Percentiles rank a stretch among this genome's conserved stretches.
Evolutionary conservation across 805 yeast genomes (phyloP).

Genomic region (Saturnispora saitoi): DNA sequence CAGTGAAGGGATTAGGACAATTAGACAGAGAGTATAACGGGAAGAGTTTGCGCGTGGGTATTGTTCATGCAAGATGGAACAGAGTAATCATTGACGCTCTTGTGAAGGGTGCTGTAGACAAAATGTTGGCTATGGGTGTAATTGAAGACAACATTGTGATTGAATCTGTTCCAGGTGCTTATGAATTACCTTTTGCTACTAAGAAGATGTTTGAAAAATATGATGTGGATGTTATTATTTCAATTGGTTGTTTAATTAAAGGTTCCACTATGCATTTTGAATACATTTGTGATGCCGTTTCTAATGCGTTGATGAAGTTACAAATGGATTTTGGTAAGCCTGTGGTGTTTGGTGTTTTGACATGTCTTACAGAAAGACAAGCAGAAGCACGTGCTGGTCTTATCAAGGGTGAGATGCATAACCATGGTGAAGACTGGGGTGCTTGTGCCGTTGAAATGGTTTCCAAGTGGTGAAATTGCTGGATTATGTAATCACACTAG

Average conservation of each 20-base stretch:
- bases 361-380: conserved; percentile 90
- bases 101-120: conserved; percentile 64
- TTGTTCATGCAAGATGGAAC: conserved; percentile 97
- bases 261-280: conserved; percentile 98
- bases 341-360: conserved; percentile 86
- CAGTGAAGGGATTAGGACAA: conserved; percentile 73
- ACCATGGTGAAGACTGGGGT: conserved; percentile 98
- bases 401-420: conserved; percentile 66
- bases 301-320: conserved; percentile 75
- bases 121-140: conserved; percentile 60
- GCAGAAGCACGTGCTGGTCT: conserved; percentile 91
- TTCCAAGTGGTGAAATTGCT: conserved; percentile 27
- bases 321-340: conserved; percentile 67
- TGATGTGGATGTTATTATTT: conserved; percentile 73
- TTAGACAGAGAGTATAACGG: conserved; percentile 40
- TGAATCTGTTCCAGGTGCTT: conserved; percentile 91
- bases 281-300: conserved; percentile 85
- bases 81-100: conserved; percentile 63
- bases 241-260: conserved; percentile 91
- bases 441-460: conserved; percentile 98
- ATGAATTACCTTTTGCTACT: conserved; percentile 83
- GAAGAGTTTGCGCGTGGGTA: conserved; percentile 40
- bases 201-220: conserved; percentile 42
- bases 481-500: not conserved
- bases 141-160: conserved; percentile 64